Conservation (phyloP, 2,329 filamentous ascomycete genomes). For the Tolypocladium amazonense region DNA sequence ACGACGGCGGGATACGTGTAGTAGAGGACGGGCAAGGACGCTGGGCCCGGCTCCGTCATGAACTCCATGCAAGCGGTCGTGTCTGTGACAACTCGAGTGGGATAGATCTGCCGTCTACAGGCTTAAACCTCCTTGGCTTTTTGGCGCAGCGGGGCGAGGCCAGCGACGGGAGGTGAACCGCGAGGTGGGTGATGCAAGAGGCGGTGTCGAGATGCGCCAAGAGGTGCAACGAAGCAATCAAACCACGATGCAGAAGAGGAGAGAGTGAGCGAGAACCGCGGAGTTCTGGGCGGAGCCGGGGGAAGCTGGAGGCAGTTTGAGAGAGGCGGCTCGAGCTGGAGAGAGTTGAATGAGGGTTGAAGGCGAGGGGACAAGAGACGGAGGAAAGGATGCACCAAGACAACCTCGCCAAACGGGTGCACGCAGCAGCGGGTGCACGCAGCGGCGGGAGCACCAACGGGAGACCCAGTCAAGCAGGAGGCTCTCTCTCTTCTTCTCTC, state of each 20-base stretch:
- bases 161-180: not conserved
- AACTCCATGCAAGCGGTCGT: constrained; percentile 9
- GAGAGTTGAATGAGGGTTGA: not conserved
- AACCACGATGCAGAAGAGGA: not conserved
- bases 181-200: not conserved
- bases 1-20: constrained; percentile 48
- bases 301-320: not conserved
- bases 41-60: constrained; percentile 4
- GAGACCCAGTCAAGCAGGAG: not conserved
- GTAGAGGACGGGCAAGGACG: constrained; percentile 35
- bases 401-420: not conserved
- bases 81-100: not conserved
- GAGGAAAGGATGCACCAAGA: not conserved
- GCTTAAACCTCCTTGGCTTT: not conserved
- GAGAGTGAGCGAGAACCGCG: not conserved
- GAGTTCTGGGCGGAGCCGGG: not conserved
- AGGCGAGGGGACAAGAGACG: not conserved
- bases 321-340: not conserved
- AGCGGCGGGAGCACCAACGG: not conserved
- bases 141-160: not conserved
- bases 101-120: not conserved
- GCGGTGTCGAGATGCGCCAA: not conserved
- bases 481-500: not conserved
- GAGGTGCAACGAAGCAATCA: not conserved
- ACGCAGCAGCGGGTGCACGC: not conserved